Conservation (phyloP, 1,284 basidiomycete species). For the Boletellus deceptivus region DNA sequence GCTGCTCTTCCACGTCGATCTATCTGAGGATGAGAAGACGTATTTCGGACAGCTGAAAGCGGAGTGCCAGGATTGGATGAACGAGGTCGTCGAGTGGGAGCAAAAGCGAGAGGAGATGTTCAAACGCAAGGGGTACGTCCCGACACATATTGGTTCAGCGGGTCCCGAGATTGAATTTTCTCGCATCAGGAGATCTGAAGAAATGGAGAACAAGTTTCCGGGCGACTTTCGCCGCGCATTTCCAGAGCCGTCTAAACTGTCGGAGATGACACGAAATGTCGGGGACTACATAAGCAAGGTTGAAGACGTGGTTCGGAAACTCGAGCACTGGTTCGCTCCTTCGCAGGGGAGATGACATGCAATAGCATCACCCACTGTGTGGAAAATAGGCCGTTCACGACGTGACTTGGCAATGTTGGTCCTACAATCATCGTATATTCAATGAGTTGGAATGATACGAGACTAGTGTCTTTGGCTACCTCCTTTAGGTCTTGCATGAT, state of each 20-base stretch:
- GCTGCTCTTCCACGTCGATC: conserved; percentile 31
- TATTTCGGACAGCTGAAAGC: conserved; percentile 25
- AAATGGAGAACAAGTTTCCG: conserved; percentile 5
- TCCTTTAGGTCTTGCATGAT: too few relatives aligned
- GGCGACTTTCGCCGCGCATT: conserved; percentile 26
- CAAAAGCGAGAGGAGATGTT: conserved; percentile 16
- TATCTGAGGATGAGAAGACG: conserved; percentile 31
- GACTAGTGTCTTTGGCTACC: too few relatives aligned
- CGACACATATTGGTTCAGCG: background rate
- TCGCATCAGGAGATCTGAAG: conserved; percentile 10
- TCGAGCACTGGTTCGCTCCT: conserved; percentile 27
- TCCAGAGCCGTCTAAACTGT: conserved; percentile 14
- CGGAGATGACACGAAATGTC: conserved; percentile 14
- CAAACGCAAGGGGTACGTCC: conserved; percentile 21
- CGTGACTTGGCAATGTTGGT: too few relatives aligned
- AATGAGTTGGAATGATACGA: too few relatives aligned
- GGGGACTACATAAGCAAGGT: conserved; percentile 25
- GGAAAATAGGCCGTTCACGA: too few relatives aligned
- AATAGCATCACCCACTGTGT: background rate
- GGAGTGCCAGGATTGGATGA: conserved; percentile 24
- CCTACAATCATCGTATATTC: too few relatives aligned
- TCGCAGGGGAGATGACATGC: background rate
- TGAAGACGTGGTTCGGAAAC: conserved; percentile 24
- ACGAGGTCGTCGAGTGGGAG: conserved; percentile 31
- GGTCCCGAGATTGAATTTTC: background rate